These are phyloP conservation scores for Andrographis paniculata DNA, from an alignment of 305 asterid species.

Conservation along the genomic window DNA sequence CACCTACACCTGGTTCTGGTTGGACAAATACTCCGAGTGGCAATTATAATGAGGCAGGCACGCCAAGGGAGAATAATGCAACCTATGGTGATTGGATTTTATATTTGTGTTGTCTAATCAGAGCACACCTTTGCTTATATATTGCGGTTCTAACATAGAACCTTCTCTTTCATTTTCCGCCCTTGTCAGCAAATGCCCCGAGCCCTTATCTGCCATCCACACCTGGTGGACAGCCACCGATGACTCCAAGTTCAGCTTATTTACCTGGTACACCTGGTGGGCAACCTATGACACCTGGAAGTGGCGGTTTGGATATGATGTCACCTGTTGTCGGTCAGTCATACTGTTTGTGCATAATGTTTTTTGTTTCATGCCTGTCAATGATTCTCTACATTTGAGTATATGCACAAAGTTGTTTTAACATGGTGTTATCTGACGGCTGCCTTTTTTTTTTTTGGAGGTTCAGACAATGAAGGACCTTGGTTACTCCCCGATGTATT, in stretches of 20 bases:
- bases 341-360: slow-evolving; percentile 4
- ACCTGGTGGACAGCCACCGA: slow-evolving; percentile 97
- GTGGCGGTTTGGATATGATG: slow-evolving; percentile 96
- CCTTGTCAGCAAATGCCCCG: slow-evolving; percentile 79
- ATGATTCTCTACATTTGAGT: neutral
- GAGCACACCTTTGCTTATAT: neutral
- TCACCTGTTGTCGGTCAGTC: slow-evolving; percentile 80
- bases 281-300: slow-evolving; percentile 98
- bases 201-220: slow-evolving; percentile 97
- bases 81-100: slow-evolving; percentile 57
- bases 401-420: neutral
- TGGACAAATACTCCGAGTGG: slow-evolving; percentile 60
- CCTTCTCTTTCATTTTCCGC: neutral
- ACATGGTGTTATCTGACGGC: neutral
- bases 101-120: slow-evolving; percentile 9
- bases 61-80: slow-evolving; percentile 77
- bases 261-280: slow-evolving; percentile 99
- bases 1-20: slow-evolving; percentile 98
- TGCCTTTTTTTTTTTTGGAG: slow-evolving; percentile 27
- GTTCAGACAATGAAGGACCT: slow-evolving; percentile 81
- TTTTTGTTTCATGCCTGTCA: slow-evolving; percentile 1
- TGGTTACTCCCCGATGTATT: slow-evolving; percentile 79
- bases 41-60: slow-evolving; percentile 76
- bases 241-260: slow-evolving; percentile 96
- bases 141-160: slow-evolving; percentile 2